Evolutionary conservation across 1,284 basidiomycete genomes (phyloP).

Genomic region (Ganoderma multipileum): DNA sequence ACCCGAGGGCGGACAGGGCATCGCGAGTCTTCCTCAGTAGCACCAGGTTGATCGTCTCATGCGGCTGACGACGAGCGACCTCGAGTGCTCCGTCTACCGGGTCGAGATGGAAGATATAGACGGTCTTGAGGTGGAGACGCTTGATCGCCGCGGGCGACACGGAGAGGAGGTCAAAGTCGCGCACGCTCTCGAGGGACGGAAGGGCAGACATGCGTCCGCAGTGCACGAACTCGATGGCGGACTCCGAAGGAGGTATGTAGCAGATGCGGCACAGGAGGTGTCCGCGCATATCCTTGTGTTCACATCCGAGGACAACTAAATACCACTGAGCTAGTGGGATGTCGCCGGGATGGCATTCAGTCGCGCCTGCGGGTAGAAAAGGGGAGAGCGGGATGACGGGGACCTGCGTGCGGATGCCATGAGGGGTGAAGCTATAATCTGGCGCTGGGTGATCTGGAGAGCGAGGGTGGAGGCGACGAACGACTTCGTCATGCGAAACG

Average conservation of each 20-base stretch:
- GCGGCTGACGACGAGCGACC: not conserved
- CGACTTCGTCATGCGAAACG: constrained; percentile 1
- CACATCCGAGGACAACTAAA: not conserved
- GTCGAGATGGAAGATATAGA: not conserved
- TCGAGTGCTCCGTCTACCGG: not conserved
- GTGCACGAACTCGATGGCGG: not conserved
- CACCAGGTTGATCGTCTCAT: not conserved
- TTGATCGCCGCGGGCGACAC: not conserved
- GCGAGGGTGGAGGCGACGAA: not conserved
- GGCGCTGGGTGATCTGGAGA: not conserved
- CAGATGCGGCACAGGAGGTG: not conserved
- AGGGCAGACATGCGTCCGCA: not conserved
- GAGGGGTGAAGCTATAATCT: not conserved
- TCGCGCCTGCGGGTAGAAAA: not conserved
- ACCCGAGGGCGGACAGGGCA: not conserved
- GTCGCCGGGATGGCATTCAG: not conserved
- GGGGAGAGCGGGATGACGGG: not conserved
- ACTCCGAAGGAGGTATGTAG: not conserved
- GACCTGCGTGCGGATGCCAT: not conserved
- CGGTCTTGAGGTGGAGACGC: not conserved
- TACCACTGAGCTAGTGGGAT: not conserved
- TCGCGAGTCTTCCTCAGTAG: not conserved
- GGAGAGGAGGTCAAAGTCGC: not conserved
- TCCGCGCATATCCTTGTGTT: not conserved
- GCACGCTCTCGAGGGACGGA: not conserved